phyloP scores from a whole-genome alignment of 2,329 filamentous ascomycete species.

The Acephala macrosclerotiorum region DNA sequence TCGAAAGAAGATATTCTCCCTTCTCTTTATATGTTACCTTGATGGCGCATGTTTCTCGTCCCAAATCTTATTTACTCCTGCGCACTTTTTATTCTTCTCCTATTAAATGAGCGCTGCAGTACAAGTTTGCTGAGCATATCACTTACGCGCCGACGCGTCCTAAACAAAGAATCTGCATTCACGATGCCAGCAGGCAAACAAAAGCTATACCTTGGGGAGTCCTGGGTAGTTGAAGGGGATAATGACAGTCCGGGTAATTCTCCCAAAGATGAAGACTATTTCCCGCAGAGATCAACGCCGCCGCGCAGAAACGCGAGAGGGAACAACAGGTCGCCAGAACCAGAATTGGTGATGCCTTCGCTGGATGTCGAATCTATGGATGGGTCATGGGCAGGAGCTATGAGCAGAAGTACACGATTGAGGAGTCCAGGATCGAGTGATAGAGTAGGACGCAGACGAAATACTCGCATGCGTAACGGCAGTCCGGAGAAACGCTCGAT shows the following conservation, averaged over 20 bases:
- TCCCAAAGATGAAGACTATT: conserved; percentile 31
- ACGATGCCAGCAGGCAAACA: conserved; percentile 35
- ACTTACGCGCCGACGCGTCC: conserved; percentile 5
- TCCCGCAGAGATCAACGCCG: conserved; percentile 29
- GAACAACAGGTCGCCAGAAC: conserved; percentile 40
- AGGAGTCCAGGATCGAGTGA: conserved; percentile 27
- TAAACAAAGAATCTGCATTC: background rate
- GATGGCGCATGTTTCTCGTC: conserved; percentile 2
- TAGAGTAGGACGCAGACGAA: conserved; percentile 33
- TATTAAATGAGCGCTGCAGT: background rate
- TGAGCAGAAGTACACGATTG: conserved; percentile 31
- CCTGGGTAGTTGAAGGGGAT: conserved; percentile 44
- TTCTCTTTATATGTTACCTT: background rate
- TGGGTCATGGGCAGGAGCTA: conserved; percentile 39
- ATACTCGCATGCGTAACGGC: conserved; percentile 25
- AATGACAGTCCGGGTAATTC: conserved; percentile 34
- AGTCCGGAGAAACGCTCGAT: conserved; percentile 36
- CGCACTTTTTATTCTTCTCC: background rate
- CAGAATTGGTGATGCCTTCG: conserved; percentile 45
- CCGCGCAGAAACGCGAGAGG: conserved; percentile 33
- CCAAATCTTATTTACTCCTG: background rate
- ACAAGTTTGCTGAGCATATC: background rate
- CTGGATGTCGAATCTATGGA: conserved; percentile 41
- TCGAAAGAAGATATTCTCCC: background rate
- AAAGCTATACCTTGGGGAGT: conserved; percentile 40